These are phyloP conservation scores for Haplosporangium sp. DNA, from an alignment of 371 early-diverging fungal species.

Conservation along the genomic window DNA sequence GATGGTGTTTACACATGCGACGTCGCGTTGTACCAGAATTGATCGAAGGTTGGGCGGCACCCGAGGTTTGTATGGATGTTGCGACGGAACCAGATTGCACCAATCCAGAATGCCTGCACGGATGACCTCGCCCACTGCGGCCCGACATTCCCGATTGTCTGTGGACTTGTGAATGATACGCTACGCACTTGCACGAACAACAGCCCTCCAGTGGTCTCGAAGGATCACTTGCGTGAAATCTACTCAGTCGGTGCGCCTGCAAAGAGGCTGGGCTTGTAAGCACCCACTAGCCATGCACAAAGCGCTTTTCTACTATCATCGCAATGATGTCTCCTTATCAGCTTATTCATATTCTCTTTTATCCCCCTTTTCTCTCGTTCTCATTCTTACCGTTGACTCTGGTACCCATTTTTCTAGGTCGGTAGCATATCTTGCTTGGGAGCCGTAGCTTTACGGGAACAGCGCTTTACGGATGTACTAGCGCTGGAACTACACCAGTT, in stretches of 20 bases:
- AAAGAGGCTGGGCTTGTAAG: neutral
- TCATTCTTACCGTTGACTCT: too few species aligned
- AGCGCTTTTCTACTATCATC: too few species aligned
- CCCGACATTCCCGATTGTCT: neutral
- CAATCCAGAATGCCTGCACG: conserved; percentile 3
- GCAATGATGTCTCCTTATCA: too few species aligned
- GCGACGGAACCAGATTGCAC: conserved; percentile 3
- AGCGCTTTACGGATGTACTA: neutral
- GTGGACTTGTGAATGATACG: conserved; percentile 1
- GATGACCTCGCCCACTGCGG: neutral
- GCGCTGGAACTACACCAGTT: neutral
- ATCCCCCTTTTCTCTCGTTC: too few species aligned
- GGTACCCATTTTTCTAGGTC: too few species aligned
- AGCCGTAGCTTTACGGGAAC: too few species aligned
- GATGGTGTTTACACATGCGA: conserved; percentile 10
- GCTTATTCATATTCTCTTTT: too few species aligned
- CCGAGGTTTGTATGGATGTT: neutral
- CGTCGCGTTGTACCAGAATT: neutral
- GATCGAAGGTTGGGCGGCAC: neutral
- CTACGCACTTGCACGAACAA: neutral
- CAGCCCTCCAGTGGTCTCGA: neutral
- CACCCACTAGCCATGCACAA: too few species aligned
- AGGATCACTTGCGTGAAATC: neutral
- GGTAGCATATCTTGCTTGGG: too few species aligned
- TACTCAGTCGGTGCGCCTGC: conserved; percentile 4